Base-by-base conservation (phyloP, 495 filamentous ascomycete species). In the Penicillium chermesinum region DNA sequence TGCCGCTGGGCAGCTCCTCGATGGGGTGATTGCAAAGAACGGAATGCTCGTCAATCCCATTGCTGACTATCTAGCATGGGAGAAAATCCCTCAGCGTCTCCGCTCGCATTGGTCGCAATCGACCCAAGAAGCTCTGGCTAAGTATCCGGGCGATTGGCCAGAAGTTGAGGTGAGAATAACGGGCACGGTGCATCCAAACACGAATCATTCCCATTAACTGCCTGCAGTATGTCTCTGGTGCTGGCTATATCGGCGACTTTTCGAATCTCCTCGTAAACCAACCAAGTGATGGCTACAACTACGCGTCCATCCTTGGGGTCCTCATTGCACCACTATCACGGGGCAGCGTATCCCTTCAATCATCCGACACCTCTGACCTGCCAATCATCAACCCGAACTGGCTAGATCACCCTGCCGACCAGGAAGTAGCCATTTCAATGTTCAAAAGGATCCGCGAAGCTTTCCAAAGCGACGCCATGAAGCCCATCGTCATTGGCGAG, bases 321-420 rank as follows among this genome's bases (percentile, higher is more conserved):
- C 60, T 85, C 1, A 46, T 71, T 0, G 61, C 79, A 0, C 77
- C 80, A 0, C 50, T 69, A 1, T 81, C 77, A 0, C 68, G 79
- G 0, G 82, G 83, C 25, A 80, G 66, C 42, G 69, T 86, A 5
- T 77, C 70, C 1, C 71, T 86, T 44, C 46, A 53, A 2, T 74
- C 67, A 0, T 45, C 66, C 8, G 54, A 71, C 48, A 77, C 68
- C 0, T 22, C 39, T 0, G 71, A 73, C 41, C 54, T 58, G 0
- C 83, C 82, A 0, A 44, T 77, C 13, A 76, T 87, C 52, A 71
- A 80, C 44, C 72, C 74, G 0, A 71, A 72, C 46, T 84, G 71
- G 69, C 68, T 87, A 1, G 66, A 55, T 13, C 51, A 73, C 21
- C 50, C 57, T 12, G 59, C 70, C 0, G 81, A 85, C 40, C 50